Evolutionary conservation across 306 rosid species (phyloP), one percentile per base, ranked within the genome.

Genomic region (Notholithocarpus densiflorus): DNA sequence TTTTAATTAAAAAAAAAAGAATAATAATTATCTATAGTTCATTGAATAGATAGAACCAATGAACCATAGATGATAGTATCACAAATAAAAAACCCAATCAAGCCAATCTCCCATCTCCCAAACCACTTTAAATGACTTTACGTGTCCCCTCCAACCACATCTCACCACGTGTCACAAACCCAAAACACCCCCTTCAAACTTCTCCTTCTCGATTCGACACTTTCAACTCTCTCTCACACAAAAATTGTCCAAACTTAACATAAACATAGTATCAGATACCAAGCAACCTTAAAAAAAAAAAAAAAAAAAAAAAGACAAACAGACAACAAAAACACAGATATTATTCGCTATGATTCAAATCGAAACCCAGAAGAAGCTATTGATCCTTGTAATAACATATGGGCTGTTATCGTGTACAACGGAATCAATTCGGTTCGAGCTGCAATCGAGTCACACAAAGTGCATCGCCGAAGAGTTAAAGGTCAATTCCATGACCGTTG

Each of bases 391-490:
- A 13, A 40, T 90, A 4, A 23, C 85, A 60, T 10, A 84, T 19
- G 88, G 89, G 27, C 52, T 95, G 1, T 74, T 93, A 29, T 75
- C 75, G 32, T 86, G 79, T 57, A 53, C 86, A 18, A 85, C 88
- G 9, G 90, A 93, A 79, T 88, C 98, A 68, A 90, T 95, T 51
- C 89, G 91, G 74, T 95, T 95, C 90, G 99, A 95, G 45, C 84
- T 95, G 76, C 88, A 84, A 85, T 95, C 98, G n/a, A 90, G 94
- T 3, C 82, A 83, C 64, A 89, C 98, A 80, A 95, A 95, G 82
- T 95, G 99, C 89, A 87, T 95, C 87, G 77, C 95, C 57, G 99
- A 95, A 77, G 99, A 95, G 48, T 89, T 95, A 11, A 93, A 91
- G 83, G 82, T 76, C 86, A 91, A 88, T 76, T 88, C 98, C 86